Percentiles rank a stretch among this genome's conserved stretches.
Evolutionary conservation across 768 basidiomycete genomes (phyloP).

Genomic region (Suillus lakei): DNA sequence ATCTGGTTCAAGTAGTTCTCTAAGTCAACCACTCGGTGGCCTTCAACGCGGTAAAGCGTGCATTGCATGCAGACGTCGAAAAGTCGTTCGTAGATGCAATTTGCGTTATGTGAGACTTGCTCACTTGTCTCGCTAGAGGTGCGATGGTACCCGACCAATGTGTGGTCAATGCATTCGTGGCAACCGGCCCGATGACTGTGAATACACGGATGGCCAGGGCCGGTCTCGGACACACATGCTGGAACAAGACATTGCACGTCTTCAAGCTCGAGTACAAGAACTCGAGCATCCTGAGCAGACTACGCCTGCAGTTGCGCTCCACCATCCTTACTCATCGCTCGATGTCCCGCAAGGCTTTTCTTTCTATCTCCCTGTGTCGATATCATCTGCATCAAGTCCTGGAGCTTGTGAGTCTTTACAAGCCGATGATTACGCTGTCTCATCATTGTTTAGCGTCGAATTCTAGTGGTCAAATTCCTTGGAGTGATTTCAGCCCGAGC

Average conservation of each 20-base stretch:
- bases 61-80: constrained; percentile 56
- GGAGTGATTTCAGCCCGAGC: neutral
- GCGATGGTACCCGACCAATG: constrained; percentile 65
- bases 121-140: constrained; percentile 49
- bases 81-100: constrained; percentile 42
- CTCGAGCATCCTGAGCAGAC: constrained; percentile 56
- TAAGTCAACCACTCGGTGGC: constrained; percentile 21
- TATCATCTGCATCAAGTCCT: constrained; percentile 13
- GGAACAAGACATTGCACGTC: constrained; percentile 59
- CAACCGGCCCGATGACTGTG: constrained; percentile 69
- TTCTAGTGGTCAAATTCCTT: neutral
- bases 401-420: constrained; percentile 7
- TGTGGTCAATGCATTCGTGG: constrained; percentile 67
- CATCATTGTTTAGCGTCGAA: constrained; percentile 6
- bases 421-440: neutral
- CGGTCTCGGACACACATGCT: constrained; percentile 63
- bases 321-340: constrained; percentile 49
- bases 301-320: constrained; percentile 52
- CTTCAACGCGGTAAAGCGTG: constrained; percentile 57
- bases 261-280: constrained; percentile 62
- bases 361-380: neutral
- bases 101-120: too few species aligned
- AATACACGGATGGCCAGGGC: constrained; percentile 68
- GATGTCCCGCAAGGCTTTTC: neutral
- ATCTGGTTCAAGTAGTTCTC: neutral